These are phyloP conservation scores for Lodderomyces orthopsilosis DNA, from an alignment of 1,139 yeast genomes.

Conservation along the genomic window DNA sequence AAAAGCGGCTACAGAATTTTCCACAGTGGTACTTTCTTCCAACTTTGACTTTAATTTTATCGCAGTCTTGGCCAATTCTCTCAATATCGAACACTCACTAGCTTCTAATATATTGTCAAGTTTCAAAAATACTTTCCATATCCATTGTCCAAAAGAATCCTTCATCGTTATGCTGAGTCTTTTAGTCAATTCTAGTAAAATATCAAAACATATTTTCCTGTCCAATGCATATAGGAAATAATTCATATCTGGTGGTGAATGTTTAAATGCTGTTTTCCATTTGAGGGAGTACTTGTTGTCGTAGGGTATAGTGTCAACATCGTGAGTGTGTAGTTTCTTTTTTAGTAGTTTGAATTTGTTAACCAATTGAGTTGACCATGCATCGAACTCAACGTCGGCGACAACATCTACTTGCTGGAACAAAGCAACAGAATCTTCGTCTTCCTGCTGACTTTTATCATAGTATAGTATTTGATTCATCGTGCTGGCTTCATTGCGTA, in stretches of 20 bases:
- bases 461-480: not conserved
- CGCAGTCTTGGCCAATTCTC: conserved; percentile 44
- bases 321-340: not conserved
- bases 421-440: not conserved
- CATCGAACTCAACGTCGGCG: not conserved
- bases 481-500: conserved; percentile 30
- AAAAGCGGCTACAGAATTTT: conserved; percentile 14
- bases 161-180: conserved; percentile 37
- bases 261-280: conserved; percentile 2
- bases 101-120: conserved; percentile 34
- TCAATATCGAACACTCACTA: conserved; percentile 32
- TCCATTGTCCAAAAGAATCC: conserved; percentile 36
- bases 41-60: conserved; percentile 21
- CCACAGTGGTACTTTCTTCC: conserved; percentile 11
- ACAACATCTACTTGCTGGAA: not conserved
- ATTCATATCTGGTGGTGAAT: conserved; percentile 27
- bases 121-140: conserved; percentile 34
- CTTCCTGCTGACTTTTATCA: conserved; percentile 15
- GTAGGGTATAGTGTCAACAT: not conserved
- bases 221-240: conserved; percentile 23
- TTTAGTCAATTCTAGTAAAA: conserved; percentile 34
- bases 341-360: conserved; percentile 8
- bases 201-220: conserved; percentile 33
- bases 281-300: conserved; percentile 1
- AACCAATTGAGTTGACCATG: conserved; percentile 8